Base-by-base conservation (phyloP, 768 basidiomycete genomes). In the Mrakia hoshinonis region DNA sequence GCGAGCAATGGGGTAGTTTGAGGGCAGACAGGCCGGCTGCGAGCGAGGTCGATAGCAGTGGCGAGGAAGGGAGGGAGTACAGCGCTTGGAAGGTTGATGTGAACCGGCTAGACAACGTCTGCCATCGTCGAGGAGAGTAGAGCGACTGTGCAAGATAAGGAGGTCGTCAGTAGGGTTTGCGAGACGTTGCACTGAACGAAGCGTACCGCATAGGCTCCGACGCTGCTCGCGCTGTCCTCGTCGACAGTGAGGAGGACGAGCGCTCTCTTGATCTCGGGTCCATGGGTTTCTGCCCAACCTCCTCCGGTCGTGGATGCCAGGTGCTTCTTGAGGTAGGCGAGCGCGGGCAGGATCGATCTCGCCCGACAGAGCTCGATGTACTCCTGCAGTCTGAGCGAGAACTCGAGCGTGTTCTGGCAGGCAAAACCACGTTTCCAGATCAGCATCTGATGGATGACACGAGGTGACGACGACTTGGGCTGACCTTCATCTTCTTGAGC, bases 331-430 rank as follows among this genome's bases (percentile, higher is more conserved):
- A 85, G 84, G 80, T 98, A 96, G 0, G 85, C 82, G 73, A 98
- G 92, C 11, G 96, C 96, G 67, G 90, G 89, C 55, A 82, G 76
- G 12, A 81, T 82, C 78, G 87, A 86, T 46, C 86, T 79, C 4
- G 83, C 81, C 46, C 96, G 83, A 43, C 87, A 86, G 6, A 99
- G 84, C 80, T 99, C 96, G 77, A 98, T 93, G 79, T 89, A 97
- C 80, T 97, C 92, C 80, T 99, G 96, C 51, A 96, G 84, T 55
- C 96, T 87, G 60, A 99, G 86, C 75, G 93, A 90, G 79, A 98
- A 98, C 82, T 99, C 96, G 54, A 99, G 86, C 11, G 91, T 89
- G 81, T 89, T 92, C 93, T 97, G 79, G 47, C 20, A 43, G 24
- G 51, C n/a, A 15, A n/a, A 46, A 52, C 22, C 29, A 9, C 13